Conservation (phyloP, 2,329 filamentous ascomycete species). For the Penicillium sp. region DNA sequence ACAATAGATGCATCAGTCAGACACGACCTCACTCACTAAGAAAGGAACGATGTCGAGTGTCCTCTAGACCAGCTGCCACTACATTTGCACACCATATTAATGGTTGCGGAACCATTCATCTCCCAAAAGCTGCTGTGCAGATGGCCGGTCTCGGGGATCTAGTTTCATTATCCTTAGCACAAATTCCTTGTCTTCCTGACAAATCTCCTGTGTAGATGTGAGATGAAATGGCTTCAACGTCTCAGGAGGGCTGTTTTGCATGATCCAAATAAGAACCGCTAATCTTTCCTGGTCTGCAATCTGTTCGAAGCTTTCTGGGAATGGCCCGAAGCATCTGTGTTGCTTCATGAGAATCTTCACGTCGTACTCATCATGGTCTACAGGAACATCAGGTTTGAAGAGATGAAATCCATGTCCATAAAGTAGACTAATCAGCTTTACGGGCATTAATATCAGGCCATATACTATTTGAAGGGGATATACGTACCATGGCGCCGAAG, state of each 20-base stretch:
- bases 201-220: conserved; percentile 26
- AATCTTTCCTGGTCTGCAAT: conserved; percentile 14
- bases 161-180: conserved; percentile 44
- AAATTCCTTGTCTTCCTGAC: conserved; percentile 15
- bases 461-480: background rate
- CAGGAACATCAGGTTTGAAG: conserved; percentile 16
- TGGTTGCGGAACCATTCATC: conserved; percentile 34
- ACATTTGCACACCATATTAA: background rate
- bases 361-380: conserved; percentile 18
- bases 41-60: no score
- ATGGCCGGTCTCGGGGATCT: conserved; percentile 40
- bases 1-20: no score
- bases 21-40: no score
- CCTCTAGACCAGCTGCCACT: no score
- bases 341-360: conserved; percentile 18
- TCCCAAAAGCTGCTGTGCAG: conserved; percentile 33
- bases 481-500: conserved; percentile 17
- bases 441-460: background rate
- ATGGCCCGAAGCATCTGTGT: conserved; percentile 17
- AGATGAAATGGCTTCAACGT: conserved; percentile 23
- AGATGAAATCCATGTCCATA: conserved; percentile 18
- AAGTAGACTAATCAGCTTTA: conserved; percentile 17
- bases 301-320: conserved; percentile 22
- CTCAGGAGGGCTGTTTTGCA: conserved; percentile 16
- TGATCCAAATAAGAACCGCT: conserved; percentile 10